Evolutionary conservation across 2,329 filamentous ascomycete genomes (phyloP), one percentile per base, ranked within the genome.

Genomic region (Penicillium italicum): DNA sequence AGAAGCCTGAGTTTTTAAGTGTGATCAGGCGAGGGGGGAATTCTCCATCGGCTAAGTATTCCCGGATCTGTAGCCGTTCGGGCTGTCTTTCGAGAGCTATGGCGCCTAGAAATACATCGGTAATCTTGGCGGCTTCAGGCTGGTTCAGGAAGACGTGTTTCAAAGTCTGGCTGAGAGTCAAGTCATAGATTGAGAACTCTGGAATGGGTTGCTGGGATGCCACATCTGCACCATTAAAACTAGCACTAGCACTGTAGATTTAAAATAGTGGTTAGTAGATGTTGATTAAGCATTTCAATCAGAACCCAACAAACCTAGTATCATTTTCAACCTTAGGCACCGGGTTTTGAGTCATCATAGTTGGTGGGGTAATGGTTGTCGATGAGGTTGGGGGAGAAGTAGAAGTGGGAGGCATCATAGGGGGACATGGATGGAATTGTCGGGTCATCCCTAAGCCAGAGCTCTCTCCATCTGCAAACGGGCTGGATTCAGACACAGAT

Each of bases 21-120:
- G 50, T 47, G 6, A 60, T 49, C 1, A 60, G 40, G 9, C 38
- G 50, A 20, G 58, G 60, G 4, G 4, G 11, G 22, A 56, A 64
- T 7, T 62, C 58, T 1, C 37, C n/a, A 1, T 38, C 36, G 0
- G 16, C 24, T 1, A 58, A 14, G 28, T 53, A 62, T 3, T 56
- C 59, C 6, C 40, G 46, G 2, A 60, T 55, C 4, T 57, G 50
- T 0, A 38, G 9, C 6, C 33, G 51, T 14, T 56, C 57, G 0
- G 55, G 52, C 16, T 47, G 26, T 3, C 16, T 12, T 5, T 50
- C 44, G 1, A 49, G 16, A 5, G 41, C 11, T 4, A 54, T 16
- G 1, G 44, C 20, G 1, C 46, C 42, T 0, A 33, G n/a, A 5
- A 62, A 58, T 2, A 60, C 28, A 20, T 24, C 36, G 1, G 24